phyloP scores from a whole-genome alignment of 768 basidiomycete species.

The Leccinum uliginosum region DNA sequence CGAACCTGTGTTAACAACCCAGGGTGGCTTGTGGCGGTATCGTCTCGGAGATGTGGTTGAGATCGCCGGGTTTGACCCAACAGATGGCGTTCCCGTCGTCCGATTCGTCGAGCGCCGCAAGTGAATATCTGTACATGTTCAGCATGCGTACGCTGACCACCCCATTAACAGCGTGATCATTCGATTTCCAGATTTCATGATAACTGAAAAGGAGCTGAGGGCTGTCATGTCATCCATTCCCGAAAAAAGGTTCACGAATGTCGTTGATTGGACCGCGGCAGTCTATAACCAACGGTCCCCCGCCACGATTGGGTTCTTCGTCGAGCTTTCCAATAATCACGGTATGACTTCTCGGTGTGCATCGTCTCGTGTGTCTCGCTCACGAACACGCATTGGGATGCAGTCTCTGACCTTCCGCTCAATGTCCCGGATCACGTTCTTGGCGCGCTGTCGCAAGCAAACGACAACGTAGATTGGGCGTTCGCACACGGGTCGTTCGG shows the following conservation, averaged over 20 bases:
- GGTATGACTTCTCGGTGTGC: neutral
- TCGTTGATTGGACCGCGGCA: constrained; percentile 15
- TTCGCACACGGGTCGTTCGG: neutral
- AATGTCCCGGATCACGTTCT: constrained; percentile 4
- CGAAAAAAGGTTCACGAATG: neutral
- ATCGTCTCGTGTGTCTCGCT: neutral
- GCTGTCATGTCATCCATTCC: neutral
- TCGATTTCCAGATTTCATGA: constrained; percentile 10
- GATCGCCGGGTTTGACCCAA: constrained; percentile 16
- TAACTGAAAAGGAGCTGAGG: constrained; percentile 12
- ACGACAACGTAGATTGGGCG: neutral
- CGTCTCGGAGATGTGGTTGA: constrained; percentile 20
- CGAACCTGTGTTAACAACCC: constrained; percentile 18
- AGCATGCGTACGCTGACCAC: neutral
- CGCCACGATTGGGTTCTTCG: constrained; percentile 13
- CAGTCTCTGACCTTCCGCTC: neutral
- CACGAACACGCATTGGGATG: neutral
- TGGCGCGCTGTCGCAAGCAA: constrained; percentile 1
- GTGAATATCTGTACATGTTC: neutral
- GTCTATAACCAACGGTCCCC: constrained; percentile 6
- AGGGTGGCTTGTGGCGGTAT: constrained; percentile 21
- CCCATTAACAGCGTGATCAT: neutral
- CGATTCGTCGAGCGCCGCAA: constrained; percentile 14
- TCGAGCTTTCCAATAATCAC: constrained; percentile 7
- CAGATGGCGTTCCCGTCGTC: constrained; percentile 17